Evolutionary conservation across 441 rosid genomes (phyloP).

Genomic region (Gossypium trilobum): DNA sequence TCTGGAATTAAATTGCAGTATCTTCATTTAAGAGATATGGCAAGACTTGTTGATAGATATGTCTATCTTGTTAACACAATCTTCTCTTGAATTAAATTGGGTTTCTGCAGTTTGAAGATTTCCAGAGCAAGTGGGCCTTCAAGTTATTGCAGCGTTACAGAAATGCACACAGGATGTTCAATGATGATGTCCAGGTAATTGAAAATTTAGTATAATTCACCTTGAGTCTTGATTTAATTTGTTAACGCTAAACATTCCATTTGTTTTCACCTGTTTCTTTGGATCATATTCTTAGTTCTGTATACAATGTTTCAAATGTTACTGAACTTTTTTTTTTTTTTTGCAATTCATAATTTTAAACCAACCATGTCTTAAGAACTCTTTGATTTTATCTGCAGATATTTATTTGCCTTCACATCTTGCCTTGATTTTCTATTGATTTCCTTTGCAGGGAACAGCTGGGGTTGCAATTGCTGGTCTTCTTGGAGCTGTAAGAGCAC

Average conservation of each 20-base stretch:
- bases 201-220: slow-evolving; percentile 12
- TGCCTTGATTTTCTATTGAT: slow-evolving; percentile 15
- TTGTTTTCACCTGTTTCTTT: slow-evolving; percentile 3
- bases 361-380: background rate
- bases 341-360: background rate
- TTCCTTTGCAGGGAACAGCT: slow-evolving; percentile 71
- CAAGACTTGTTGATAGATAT: background rate
- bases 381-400: background rate
- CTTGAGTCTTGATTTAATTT: background rate
- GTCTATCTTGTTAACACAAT: background rate
- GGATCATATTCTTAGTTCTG: background rate
- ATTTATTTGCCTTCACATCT: background rate
- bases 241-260: background rate
- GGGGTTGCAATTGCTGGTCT: slow-evolving; percentile 99
- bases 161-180: slow-evolving; percentile 76
- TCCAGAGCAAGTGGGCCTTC: slow-evolving; percentile 99
- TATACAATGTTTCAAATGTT: background rate
- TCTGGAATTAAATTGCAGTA: background rate
- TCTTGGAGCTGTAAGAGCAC: slow-evolving; percentile 98
- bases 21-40: slow-evolving; percentile 13
- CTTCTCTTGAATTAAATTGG: slow-evolving; percentile 8
- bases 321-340: background rate
- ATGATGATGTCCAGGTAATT: slow-evolving; percentile 98
- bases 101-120: slow-evolving; percentile 85
- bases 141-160: slow-evolving; percentile 89